A percentile compares a stretch with the other conserved stretches of the same genome.
Evolutionary conservation across 192 early-diverging fungal species (phyloP).

Genomic region (Coemansia sp.): DNA sequence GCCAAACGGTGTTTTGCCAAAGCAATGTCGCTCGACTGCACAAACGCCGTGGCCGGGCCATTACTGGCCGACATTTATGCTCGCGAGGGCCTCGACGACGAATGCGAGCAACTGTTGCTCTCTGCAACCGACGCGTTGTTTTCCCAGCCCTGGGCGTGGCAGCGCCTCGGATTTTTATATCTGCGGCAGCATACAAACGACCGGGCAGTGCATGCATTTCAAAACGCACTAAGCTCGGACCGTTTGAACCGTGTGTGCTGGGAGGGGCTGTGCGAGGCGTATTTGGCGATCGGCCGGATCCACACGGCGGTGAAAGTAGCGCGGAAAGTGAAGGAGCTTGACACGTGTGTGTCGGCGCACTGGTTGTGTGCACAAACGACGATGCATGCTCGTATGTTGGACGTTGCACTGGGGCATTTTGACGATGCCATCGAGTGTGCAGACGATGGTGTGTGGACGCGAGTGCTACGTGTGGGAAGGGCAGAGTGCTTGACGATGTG

Average conservation of each 20-base stretch:
- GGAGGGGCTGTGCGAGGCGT: constrained; percentile 79
- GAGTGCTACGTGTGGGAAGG: constrained; percentile 15
- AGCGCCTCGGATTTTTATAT: constrained; percentile 68
- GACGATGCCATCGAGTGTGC: constrained; percentile 9
- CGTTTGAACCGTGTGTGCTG: constrained; percentile 63
- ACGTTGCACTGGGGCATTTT: constrained; percentile 18
- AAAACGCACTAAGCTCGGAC: constrained; percentile 75
- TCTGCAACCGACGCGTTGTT: constrained; percentile 29
- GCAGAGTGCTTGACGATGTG: constrained; percentile 33
- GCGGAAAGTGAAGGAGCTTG: constrained; percentile 64
- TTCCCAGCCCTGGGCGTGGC: constrained; percentile 74
- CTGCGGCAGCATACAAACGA: constrained; percentile 54
- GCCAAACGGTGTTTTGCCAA: constrained; percentile 82
- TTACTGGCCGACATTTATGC: constrained; percentile 65
- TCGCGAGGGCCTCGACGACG: constrained; percentile 41
- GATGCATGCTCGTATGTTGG: constrained; percentile 15
- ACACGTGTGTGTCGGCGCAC: constrained; percentile 48
- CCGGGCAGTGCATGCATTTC: constrained; percentile 69
- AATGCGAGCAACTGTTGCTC: constrained; percentile 31
- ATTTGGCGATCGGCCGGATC: constrained; percentile 62
- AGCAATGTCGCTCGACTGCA: constrained; percentile 67
- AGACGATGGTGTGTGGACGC: constrained; percentile 13
- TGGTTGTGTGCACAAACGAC: constrained; percentile 33
- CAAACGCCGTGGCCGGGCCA: constrained; percentile 65
- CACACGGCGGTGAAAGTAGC: constrained; percentile 58